A percentile compares a stretch with the other conserved stretches of the same genome.
Evolutionary conservation across 108 stramenopile species (phyloP).

Genomic region (Nitzschia sp.): DNA sequence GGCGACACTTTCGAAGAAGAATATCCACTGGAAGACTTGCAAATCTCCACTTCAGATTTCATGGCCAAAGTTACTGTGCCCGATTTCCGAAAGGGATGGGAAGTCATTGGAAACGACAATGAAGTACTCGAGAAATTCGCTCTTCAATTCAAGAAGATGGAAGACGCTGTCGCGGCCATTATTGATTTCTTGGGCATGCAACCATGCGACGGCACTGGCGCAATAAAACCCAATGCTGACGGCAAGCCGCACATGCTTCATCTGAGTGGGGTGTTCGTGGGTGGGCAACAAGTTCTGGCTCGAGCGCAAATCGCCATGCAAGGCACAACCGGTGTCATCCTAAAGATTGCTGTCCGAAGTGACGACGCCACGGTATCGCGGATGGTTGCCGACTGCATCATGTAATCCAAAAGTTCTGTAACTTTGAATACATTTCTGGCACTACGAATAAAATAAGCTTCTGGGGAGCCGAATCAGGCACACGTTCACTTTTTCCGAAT

Average conservation of each 20-base stretch:
- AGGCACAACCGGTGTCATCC: constrained; percentile 49
- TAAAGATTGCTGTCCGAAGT: constrained; percentile 92
- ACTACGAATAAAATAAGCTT: not conserved
- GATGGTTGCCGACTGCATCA: constrained; percentile 88
- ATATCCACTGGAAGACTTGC: constrained; percentile 89
- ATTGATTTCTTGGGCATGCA: constrained; percentile 91
- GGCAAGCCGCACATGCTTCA: constrained; percentile 91
- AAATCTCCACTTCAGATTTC: constrained; percentile 86
- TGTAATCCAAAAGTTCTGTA: constrained; percentile 18
- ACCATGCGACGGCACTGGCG: constrained; percentile 87
- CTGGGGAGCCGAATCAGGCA: not conserved
- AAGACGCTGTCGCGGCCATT: constrained; percentile 82
- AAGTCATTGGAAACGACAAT: constrained; percentile 66
- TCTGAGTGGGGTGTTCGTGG: constrained; percentile 87
- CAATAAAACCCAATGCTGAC: constrained; percentile 46
- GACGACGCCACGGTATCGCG: constrained; percentile 68
- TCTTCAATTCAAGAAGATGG: constrained; percentile 86
- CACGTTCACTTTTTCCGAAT: not conserved
- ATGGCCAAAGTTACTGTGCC: constrained; percentile 90
- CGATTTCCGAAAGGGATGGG: constrained; percentile 91
- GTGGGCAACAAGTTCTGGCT: constrained; percentile 75
- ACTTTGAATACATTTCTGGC: not conserved
- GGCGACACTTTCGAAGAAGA: constrained; percentile 89
- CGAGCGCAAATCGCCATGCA: constrained; percentile 88
- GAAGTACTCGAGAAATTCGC: constrained; percentile 94